phyloP scores from a whole-genome alignment of 164 flowering plant species.

The Buxus sempervirens region DNA sequence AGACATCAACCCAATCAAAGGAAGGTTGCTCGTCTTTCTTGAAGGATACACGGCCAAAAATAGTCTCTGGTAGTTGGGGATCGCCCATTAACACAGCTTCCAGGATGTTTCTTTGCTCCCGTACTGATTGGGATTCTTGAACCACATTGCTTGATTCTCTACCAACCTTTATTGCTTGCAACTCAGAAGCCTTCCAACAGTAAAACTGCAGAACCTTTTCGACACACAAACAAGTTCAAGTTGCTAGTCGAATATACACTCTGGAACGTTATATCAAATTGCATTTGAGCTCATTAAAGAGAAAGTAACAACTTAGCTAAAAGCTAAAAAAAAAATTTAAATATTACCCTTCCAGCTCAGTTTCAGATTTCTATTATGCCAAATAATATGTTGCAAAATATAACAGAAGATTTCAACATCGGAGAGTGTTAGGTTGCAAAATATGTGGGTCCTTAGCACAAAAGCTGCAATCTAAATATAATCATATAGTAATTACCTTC shows the following conservation, averaged over 20 bases:
- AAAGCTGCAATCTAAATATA: neutral
- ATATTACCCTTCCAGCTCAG: no score
- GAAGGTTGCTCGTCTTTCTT: conserved; percentile 8
- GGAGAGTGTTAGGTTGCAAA: no score
- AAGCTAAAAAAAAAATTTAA: no score
- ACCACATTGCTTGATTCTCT: conserved; percentile 11
- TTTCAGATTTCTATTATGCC: no score
- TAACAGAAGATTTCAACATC: no score
- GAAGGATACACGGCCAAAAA: conserved; percentile 20
- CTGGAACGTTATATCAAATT: no score
- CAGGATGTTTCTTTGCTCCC: conserved; percentile 20
- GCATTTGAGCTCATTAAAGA: no score
- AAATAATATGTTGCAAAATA: no score
- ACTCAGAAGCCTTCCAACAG: conserved; percentile 49
- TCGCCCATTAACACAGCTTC: conserved; percentile 33
- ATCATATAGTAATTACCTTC: neutral
- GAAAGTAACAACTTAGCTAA: no score
- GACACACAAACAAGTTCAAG: conserved; percentile 1
- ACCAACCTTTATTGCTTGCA: conserved; percentile 9
- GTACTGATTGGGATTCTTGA: conserved; percentile 26
- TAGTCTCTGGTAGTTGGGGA: conserved; percentile 25
- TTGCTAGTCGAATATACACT: neutral
- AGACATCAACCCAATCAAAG: conserved; percentile 40
- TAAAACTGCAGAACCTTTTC: conserved; percentile 72
- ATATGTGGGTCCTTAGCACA: neutral